These are phyloP conservation scores for Hypoxylon sp. DNA, from an alignment of 2,329 filamentous ascomycete genomes.

Conservation along the genomic window DNA sequence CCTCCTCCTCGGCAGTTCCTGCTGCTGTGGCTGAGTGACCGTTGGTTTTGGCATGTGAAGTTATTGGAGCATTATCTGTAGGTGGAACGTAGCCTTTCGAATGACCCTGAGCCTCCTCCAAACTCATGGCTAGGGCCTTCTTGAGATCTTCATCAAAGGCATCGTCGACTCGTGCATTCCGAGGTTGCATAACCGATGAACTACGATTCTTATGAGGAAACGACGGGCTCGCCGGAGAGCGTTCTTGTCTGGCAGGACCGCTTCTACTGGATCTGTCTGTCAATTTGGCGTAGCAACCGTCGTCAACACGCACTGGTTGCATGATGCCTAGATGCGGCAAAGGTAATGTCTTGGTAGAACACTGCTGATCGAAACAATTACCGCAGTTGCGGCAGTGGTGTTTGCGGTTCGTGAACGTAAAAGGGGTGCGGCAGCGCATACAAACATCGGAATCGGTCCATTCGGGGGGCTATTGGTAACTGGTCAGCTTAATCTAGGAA, in stretches of 20 bases:
- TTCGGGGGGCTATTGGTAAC: conserved; percentile 80
- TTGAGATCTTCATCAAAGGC: conserved; percentile 96
- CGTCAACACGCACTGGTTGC: conserved; percentile 92
- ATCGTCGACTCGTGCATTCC: conserved; percentile 87
- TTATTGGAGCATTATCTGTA: conserved; percentile 53
- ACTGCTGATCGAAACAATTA: conserved; percentile 96
- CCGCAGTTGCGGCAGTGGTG: conserved; percentile 99
- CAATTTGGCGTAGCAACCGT: conserved; percentile 92
- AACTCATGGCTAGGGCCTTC: conserved; percentile 92
- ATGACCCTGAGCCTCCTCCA: conserved; percentile 89
- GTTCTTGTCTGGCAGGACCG: conserved; percentile 54
- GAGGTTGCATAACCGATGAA: conserved; percentile 83
- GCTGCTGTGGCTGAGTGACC: conserved; percentile 51
- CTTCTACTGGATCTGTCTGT: conserved; percentile 76
- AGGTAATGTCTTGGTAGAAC: conserved; percentile 88
- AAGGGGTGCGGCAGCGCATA: conserved; percentile 95
- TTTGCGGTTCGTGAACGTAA: conserved; percentile 98
- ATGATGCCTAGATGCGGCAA: conserved; percentile 93
- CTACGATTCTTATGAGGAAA: conserved; percentile 73
- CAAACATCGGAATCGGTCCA: conserved; percentile 99
- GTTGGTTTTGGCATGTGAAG: conserved; percentile 53
- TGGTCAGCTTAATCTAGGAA: conserved; percentile 34
- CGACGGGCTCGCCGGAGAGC: conserved; percentile 60
- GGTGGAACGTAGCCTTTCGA: conserved; percentile 79
- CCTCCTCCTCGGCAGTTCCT: conserved; percentile 81